Evolutionary conservation across 2,329 filamentous ascomycete genomes (phyloP), one percentile per base, ranked within the genome.

Genomic region (Colletotrichum ledebouriae): DNA sequence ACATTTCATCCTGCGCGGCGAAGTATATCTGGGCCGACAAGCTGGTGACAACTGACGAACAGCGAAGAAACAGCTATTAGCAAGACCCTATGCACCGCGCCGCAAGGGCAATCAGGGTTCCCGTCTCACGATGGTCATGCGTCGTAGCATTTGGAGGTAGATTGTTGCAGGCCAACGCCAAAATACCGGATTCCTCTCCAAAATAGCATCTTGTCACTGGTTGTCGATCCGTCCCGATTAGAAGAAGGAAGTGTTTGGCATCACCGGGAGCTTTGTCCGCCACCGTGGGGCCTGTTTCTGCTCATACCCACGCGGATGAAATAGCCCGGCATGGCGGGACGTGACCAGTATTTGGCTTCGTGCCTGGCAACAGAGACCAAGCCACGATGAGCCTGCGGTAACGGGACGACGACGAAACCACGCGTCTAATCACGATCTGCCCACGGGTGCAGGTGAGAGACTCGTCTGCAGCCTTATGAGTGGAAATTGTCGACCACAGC

Each of bases 51-150:
- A 34, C 44, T 13, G 37, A 41, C 29, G 15, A 37, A 17, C 17
- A 22, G 22, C 3, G 22, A 22, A 22, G 37, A 44, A 44, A 52
- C 58, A 39, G 49, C 22, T 15, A 52, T 20, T 50, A 29, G 49
- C 62, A 53, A 58, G 56, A 67, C 66, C 64, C 63, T 67, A 69
- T 25, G 63, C 67, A 67, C 63, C 63, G 62, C 57, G 15, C 55
- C 39, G 53, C 61, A 44, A 55, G 60, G 50, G 17, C 15, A 67
- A 66, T 62, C 67, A 67, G 67, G 67, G 63, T 62, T 50, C 39
- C 49, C 46, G 60, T 41, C 20, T 60, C 41, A 20, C 42, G 37
- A 63, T 57, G 20, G 37, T 20, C 17, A 22, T 29, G 49, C 47
- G 29, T 11, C 15, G 25, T 50, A 56, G 6, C 49, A 60, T 56